Conservation (phyloP, 306 rosid species). For the Senna tora region DNA sequence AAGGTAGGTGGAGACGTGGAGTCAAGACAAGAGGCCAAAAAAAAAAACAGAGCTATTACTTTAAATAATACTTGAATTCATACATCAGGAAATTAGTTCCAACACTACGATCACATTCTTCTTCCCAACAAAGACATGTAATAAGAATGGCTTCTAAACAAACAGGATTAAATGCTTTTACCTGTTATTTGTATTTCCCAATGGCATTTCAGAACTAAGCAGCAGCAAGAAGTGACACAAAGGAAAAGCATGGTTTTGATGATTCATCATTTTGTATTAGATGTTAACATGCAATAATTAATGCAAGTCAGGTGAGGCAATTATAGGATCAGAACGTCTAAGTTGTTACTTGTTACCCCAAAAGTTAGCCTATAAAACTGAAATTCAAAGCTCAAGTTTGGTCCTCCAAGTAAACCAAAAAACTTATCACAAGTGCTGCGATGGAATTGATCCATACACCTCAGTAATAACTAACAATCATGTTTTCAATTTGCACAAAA, state of each 20-base stretch:
- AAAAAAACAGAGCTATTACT: conserved; percentile 8
- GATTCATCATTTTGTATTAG: background rate
- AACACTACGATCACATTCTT: background rate
- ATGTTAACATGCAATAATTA: background rate
- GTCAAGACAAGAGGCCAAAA: background rate
- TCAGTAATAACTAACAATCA: background rate
- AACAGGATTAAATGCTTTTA: background rate
- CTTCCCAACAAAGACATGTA: conserved; percentile 1
- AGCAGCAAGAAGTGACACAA: background rate
- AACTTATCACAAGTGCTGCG: background rate
- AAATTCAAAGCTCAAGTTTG: background rate
- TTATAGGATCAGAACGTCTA: background rate
- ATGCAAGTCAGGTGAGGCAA: background rate
- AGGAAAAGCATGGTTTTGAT: background rate
- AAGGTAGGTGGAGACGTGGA: conserved; percentile 17
- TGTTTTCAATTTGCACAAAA: background rate
- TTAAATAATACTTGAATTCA: conserved; percentile 11
- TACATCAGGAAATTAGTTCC: background rate
- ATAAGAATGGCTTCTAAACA: background rate
- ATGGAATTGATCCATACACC: background rate
- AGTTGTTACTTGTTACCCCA: background rate
- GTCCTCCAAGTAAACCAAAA: background rate
- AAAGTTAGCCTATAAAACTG: background rate
- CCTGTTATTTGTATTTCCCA: background rate
- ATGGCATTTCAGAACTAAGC: background rate